phyloP scores from a whole-genome alignment of 768 basidiomycete species.

The Agaricus bisporus region DNA sequence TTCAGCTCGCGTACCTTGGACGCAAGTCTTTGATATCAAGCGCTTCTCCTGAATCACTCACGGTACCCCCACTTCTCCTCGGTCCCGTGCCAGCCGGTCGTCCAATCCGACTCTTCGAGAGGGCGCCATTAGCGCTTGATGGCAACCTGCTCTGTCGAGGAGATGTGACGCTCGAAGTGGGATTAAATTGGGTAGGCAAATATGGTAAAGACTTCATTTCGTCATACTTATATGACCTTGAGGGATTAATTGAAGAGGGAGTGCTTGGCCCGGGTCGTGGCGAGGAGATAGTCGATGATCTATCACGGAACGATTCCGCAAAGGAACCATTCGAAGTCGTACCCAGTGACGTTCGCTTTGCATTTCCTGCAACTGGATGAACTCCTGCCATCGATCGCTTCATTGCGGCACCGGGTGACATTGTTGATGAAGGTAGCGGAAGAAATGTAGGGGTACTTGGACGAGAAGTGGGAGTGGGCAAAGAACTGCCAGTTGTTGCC shows the following conservation, averaged over 20 bases:
- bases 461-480: constrained; percentile 62
- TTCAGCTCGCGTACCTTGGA: constrained; percentile 21
- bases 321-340: constrained; percentile 31
- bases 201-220: constrained; percentile 34
- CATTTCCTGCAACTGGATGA: constrained; percentile 28
- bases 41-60: constrained; percentile 9
- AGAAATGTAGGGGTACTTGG: constrained; percentile 74
- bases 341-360: constrained; percentile 64
- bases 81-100: constrained; percentile 36
- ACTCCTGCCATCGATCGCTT: constrained; percentile 59
- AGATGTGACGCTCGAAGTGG: constrained; percentile 40
- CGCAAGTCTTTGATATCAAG: constrained; percentile 26
- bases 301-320: constrained; percentile 25
- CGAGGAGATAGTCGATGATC: constrained; percentile 29
- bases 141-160: constrained; percentile 40
- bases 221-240: constrained; percentile 24
- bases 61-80: constrained; percentile 17
- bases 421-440: constrained; percentile 54
- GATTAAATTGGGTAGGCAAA: constrained; percentile 25
- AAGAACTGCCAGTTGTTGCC: constrained; percentile 52
- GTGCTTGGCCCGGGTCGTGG: constrained; percentile 23
- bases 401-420: constrained; percentile 34
- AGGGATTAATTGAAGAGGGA: constrained; percentile 22
- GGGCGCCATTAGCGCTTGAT: constrained; percentile 24
- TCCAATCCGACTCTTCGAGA: constrained; percentile 47